Evolutionary conservation across 495 filamentous ascomycete species (phyloP), one percentile per base, ranked within the genome.

Genomic region (Tuber melanosporum): DNA sequence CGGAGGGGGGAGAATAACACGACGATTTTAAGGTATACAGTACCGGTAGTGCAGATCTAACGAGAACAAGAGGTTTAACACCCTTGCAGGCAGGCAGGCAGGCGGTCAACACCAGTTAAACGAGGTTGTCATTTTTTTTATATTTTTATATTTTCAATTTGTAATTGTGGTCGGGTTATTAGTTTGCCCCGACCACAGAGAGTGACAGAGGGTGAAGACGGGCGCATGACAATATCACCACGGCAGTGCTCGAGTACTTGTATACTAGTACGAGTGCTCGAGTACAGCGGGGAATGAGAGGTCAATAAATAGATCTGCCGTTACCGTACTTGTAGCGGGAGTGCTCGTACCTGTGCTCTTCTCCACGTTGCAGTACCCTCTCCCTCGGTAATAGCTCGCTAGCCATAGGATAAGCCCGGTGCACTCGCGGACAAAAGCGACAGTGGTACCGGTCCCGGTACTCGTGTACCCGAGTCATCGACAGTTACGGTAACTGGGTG

Each of bases 1-100:
- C 78, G 43, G 78, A 76, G 73, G 71, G n/a, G 46, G 41, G 9
- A 44, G 70, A 57, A 80, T 77, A 77, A 71, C 73, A 79, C 75
- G 73, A 80, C 73, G 45, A 36, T 52, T 71, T 80, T 74, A 49
- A 76, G 78, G 62, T 32, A 32, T 32, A 32, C 32, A 32, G 32
- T 70, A 73, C 39, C 39, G 39, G 39, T 70, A 79, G 52, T 75
- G 57, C 52, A 80, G 77, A 80, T 80, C 77, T 80, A 75, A 70
- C 49, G 43, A 44, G n/a, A 17, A 42, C 49, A 43, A 66, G 71
- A 32, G 22, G 47, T 66, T 62, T 52, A 71, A 72, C 70, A 80
- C 73, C 77, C 77, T 76, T 80, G 77, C 39, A 41, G 39, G 39
- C 42, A 71, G 77, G 71, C 71, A 74, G 76, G 77, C 45, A 71